A percentile compares a stretch with the other conserved stretches of the same genome.
These are phyloP conservation scores for Rhipidocladum racemiflorum DNA, from an alignment of 176 grass and related monocot species.

Conservation along the genomic window DNA sequence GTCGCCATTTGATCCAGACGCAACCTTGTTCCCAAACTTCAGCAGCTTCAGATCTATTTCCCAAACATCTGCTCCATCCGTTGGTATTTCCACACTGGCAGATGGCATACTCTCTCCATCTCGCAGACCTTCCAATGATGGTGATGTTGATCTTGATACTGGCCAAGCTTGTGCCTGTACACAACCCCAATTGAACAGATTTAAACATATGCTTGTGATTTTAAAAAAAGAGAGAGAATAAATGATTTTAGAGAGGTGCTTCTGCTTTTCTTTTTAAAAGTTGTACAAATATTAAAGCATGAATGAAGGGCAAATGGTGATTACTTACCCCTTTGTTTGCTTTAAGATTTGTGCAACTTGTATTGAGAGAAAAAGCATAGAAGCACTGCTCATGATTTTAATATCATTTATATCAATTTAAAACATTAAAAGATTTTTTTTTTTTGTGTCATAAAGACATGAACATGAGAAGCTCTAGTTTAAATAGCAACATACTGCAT, in stretches of 20 bases:
- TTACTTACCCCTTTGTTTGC: too few relatives aligned
- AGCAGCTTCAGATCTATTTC: conserved; percentile 75
- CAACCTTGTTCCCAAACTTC: conserved; percentile 70
- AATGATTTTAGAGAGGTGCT: background rate
- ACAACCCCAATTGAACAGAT: background rate
- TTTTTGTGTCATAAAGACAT: background rate
- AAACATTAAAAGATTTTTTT: background rate
- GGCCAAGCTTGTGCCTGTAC: conserved; percentile 44
- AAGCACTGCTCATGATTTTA: too few relatives aligned
- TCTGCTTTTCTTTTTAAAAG: too few relatives aligned
- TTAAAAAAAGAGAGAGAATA: conserved; percentile 14
- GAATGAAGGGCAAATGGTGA: too few relatives aligned
- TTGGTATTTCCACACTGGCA: conserved; percentile 70
- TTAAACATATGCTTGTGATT: background rate
- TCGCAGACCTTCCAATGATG: conserved; percentile 32
- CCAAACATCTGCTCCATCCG: conserved; percentile 75
- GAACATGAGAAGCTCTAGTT: background rate
- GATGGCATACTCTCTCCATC: conserved; percentile 30
- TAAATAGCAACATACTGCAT: background rate
- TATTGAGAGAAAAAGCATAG: too few relatives aligned
- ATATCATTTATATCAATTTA: background rate
- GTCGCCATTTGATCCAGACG: conserved; percentile 68
- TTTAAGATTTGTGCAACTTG: too few relatives aligned
- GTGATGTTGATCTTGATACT: conserved; percentile 35
- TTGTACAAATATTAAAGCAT: too few relatives aligned